Evolutionary conservation across 495 filamentous ascomycete species (phyloP).

Genomic region (Cercophora sp.): DNA sequence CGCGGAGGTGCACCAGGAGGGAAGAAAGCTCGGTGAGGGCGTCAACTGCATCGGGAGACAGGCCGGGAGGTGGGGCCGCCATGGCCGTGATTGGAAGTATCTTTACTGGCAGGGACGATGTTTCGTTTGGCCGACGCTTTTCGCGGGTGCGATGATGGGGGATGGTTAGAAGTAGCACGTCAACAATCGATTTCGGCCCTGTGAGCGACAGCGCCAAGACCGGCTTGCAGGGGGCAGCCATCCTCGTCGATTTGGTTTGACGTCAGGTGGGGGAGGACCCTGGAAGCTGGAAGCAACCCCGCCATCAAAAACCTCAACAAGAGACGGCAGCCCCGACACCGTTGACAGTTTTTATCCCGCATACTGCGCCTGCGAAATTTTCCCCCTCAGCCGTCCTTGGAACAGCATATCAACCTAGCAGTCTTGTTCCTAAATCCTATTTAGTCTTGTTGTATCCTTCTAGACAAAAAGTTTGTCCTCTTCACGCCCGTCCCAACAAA

Average conservation of each 20-base stretch:
- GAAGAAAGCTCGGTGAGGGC: slow-evolving; percentile 76
- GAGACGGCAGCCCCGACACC: slow-evolving; percentile 17
- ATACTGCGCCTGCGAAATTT: no score
- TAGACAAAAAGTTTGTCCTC: neutral
- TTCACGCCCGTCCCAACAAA: neutral
- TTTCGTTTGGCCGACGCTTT: neutral
- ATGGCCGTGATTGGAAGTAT: no score
- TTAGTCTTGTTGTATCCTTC: slow-evolving; percentile 16
- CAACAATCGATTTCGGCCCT: neutral
- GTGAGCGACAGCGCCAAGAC: neutral
- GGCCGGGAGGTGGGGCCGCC: slow-evolving; percentile 32
- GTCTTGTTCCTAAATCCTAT: neutral
- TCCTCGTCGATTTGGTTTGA: no score
- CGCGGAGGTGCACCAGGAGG: slow-evolving; percentile 69
- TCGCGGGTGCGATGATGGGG: neutral
- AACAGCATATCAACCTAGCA: neutral
- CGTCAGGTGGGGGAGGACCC: slow-evolving; percentile 21
- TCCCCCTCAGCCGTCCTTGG: no score
- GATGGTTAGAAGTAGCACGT: no score
- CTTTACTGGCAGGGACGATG: no score
- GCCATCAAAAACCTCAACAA: slow-evolving; percentile 22
- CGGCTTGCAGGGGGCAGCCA: no score
- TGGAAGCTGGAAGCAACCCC: slow-evolving; percentile 15
- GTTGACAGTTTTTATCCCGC: slow-evolving; percentile 33
- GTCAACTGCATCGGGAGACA: slow-evolving; percentile 69